Conservation (phyloP, 202 grass and related monocot genomes). For the Brachypodium distachyon region DNA sequence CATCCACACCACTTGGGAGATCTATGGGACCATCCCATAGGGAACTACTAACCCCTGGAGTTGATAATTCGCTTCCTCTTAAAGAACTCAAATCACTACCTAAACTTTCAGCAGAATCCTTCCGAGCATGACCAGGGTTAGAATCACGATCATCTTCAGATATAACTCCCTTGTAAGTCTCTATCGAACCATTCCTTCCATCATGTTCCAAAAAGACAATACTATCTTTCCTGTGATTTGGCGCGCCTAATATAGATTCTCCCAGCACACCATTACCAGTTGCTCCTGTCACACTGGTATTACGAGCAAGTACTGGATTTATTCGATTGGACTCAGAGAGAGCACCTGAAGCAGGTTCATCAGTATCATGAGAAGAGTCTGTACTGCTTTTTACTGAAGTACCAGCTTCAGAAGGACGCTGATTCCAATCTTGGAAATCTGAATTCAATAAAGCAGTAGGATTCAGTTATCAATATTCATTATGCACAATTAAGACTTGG, state of each 20-base stretch:
- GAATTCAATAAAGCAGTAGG: slow-evolving; percentile 14
- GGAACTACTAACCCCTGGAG: slow-evolving; percentile 49
- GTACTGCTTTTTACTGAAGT: slow-evolving; percentile 37
- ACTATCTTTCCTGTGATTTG: slow-evolving; percentile 31
- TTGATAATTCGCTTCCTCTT: slow-evolving; percentile 76
- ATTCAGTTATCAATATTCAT: slow-evolving; percentile 8
- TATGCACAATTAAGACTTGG: background rate
- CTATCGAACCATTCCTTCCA: slow-evolving; percentile 31
- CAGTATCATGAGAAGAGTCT: slow-evolving; percentile 12
- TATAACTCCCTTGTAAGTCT: slow-evolving; percentile 23
- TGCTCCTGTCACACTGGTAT: slow-evolving; percentile 25
- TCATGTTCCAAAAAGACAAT: slow-evolving; percentile 28
- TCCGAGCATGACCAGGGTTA: slow-evolving; percentile 57
- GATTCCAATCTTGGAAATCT: slow-evolving; percentile 75
- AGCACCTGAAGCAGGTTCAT: slow-evolving; percentile 35
- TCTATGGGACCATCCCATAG: slow-evolving; percentile 62
- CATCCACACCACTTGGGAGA: slow-evolving; percentile 51
- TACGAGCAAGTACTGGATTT: slow-evolving; percentile 12
- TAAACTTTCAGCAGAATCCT: slow-evolving; percentile 81
- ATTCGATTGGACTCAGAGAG: slow-evolving; percentile 31
- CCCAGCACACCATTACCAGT: slow-evolving; percentile 53
- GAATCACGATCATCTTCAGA: slow-evolving; percentile 47
- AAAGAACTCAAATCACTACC: slow-evolving; percentile 95
- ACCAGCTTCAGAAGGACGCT: slow-evolving; percentile 40
- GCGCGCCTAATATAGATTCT: slow-evolving; percentile 35